These are phyloP conservation scores for Colletotrichum liriopes DNA, from an alignment of 2,329 filamentous ascomycete species.

Conservation along the genomic window DNA sequence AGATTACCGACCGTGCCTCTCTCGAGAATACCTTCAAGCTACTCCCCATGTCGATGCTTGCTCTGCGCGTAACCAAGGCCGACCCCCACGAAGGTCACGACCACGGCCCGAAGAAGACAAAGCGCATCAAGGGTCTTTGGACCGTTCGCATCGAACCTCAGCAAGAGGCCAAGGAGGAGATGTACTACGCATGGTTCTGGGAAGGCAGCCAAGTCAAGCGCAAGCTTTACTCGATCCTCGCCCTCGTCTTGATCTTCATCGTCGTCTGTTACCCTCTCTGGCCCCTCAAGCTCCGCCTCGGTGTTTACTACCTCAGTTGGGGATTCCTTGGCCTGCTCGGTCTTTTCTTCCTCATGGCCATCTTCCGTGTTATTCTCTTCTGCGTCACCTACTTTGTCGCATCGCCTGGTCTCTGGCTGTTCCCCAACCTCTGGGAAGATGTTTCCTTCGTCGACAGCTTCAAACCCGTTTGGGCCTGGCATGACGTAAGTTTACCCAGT, in stretches of 20 bases:
- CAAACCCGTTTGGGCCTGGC: conserved; percentile 97
- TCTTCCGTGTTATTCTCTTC: conserved; percentile 96
- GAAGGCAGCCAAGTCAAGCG: conserved; percentile 95
- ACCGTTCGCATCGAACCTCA: conserved; percentile 96
- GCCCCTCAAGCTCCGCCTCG: conserved; percentile 91
- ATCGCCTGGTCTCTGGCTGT: conserved; percentile 95
- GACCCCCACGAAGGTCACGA: conserved; percentile 84
- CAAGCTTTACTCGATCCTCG: conserved; percentile 90
- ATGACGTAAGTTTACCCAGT: conserved; percentile 77
- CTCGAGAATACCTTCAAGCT: conserved; percentile 97
- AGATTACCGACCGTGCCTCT: conserved; percentile 88
- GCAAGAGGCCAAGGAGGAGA: conserved; percentile 87
- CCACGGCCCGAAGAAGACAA: conserved; percentile 80
- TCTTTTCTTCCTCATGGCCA: conserved; percentile 97
- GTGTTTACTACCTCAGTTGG: conserved; percentile 98
- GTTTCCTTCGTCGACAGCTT: conserved; percentile 99
- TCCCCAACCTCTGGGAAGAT: conserved; percentile 98
- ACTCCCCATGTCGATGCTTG: conserved; percentile 93
- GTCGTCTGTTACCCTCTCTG: conserved; percentile 96
- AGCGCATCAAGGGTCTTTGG: conserved; percentile 96
- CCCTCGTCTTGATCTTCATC: conserved; percentile 86
- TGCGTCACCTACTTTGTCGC: conserved; percentile 89
- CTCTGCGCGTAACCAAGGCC: conserved; percentile 88
- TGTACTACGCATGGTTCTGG: conserved; percentile 98
- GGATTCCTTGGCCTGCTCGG: conserved; percentile 91